A percentile compares a stretch with the other conserved stretches of the same genome.
Conservation (phyloP, 495 filamentous ascomycete species). For the Sordaria brevicollis region DNA sequence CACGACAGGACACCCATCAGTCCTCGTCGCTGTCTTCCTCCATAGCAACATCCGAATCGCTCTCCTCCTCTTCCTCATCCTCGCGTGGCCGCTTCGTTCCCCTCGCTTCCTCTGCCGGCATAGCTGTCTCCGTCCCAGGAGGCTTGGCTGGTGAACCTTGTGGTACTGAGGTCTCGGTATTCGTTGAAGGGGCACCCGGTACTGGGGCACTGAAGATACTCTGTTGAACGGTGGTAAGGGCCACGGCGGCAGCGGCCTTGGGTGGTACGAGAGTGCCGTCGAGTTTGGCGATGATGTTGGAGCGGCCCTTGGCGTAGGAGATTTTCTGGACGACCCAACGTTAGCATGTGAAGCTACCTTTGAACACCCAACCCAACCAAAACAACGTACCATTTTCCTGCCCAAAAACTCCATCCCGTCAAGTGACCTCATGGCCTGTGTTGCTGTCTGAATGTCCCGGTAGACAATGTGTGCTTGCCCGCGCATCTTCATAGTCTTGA, state of each 20-base stretch:
- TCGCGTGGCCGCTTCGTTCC: constrained; percentile 59
- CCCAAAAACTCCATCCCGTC: constrained; percentile 85
- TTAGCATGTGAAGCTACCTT: constrained; percentile 13
- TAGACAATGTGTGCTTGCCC: constrained; percentile 93
- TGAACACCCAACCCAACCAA: not conserved
- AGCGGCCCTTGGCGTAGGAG: constrained; percentile 77
- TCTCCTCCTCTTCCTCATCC: constrained; percentile 46
- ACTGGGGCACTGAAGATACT: constrained; percentile 67
- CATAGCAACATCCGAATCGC: constrained; percentile 61
- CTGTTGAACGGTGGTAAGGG: constrained; percentile 66
- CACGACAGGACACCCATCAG: constrained; percentile 15
- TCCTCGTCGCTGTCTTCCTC: constrained; percentile 58
- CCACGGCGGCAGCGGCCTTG: constrained; percentile 38
- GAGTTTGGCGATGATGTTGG: constrained; percentile 74
- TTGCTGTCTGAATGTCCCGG: constrained; percentile 74
- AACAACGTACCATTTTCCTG: constrained; percentile 61
- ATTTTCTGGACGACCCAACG: constrained; percentile 53
- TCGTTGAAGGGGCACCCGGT: constrained; percentile 33
- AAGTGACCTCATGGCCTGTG: constrained; percentile 78
- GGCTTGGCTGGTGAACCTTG: constrained; percentile 32
- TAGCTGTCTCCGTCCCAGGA: constrained; percentile 26
- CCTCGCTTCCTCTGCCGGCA: constrained; percentile 32
- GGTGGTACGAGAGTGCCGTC: constrained; percentile 78
- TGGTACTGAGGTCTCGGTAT: constrained; percentile 28
- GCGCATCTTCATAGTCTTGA: constrained; percentile 83